phyloP scores from a whole-genome alignment of 257 asterid genomes.

The Nicotiana obtusifolia region DNA sequence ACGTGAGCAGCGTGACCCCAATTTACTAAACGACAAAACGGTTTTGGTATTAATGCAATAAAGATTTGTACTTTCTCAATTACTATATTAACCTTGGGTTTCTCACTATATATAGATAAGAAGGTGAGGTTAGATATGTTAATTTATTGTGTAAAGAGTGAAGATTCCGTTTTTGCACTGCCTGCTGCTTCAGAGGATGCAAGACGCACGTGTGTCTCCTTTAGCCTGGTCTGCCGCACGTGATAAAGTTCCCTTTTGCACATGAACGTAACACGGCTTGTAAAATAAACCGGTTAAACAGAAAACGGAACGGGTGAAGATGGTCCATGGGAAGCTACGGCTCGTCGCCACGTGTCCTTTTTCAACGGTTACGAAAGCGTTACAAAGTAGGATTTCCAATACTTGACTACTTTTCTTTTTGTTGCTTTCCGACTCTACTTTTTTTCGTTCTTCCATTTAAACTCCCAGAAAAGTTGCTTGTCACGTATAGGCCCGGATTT shows the following conservation, averaged over 20 bases:
- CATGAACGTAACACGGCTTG: slow-evolving; percentile 5
- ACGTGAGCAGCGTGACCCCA: slow-evolving; percentile 25
- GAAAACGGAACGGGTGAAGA: background rate
- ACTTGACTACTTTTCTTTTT: slow-evolving; percentile 2
- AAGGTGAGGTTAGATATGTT: slow-evolving; percentile 4
- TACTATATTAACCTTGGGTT: slow-evolving; percentile 9
- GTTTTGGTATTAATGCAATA: background rate
- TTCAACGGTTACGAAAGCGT: slow-evolving; percentile 12
- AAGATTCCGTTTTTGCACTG: slow-evolving; percentile 12
- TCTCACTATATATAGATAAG: slow-evolving; percentile 11
- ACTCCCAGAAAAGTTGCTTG: background rate
- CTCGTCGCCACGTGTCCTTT: slow-evolving; percentile 21
- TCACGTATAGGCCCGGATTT: background rate
- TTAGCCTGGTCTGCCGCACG: slow-evolving; percentile 26
- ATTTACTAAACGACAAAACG: background rate
- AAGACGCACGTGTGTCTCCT: slow-evolving; percentile 50
- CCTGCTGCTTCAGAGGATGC: slow-evolving; percentile 33
- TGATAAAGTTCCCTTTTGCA: slow-evolving; percentile 27
- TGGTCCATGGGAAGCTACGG: slow-evolving; percentile 5
- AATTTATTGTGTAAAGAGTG: background rate
- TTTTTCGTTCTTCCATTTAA: slow-evolving; percentile 7
- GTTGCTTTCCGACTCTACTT: slow-evolving; percentile 7
- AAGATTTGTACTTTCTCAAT: background rate
- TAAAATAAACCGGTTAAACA: background rate
- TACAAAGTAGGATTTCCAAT: slow-evolving; percentile 16